These are phyloP conservation scores for Aspergillus ellipticus DNA, from an alignment of 495 filamentous ascomycete species.

Conservation along the genomic window DNA sequence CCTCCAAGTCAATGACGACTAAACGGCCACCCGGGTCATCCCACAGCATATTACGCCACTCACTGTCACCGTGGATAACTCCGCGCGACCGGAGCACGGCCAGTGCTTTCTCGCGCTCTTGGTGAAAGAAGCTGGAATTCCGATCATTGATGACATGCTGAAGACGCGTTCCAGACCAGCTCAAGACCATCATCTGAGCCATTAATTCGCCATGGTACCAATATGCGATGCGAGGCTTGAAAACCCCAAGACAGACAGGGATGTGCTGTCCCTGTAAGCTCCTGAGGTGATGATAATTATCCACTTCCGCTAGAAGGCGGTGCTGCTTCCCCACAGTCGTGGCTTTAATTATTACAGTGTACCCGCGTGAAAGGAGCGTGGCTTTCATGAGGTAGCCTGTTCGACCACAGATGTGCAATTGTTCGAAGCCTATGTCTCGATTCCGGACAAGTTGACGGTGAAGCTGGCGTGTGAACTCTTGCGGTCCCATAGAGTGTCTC, in stretches of 20 bases:
- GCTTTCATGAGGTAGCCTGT: constrained; percentile 30
- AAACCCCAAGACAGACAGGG: constrained; percentile 21
- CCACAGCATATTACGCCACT: constrained; percentile 26
- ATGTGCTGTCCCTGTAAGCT: constrained; percentile 21
- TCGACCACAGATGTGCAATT: constrained; percentile 23
- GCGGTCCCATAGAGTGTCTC: constrained; percentile 15
- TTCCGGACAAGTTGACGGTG: constrained; percentile 21
- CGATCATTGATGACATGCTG: constrained; percentile 18
- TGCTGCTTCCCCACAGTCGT: constrained; percentile 22
- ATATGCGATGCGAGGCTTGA: constrained; percentile 21
- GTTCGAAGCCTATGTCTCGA: constrained; percentile 22
- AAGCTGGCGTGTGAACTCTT: constrained; percentile 22
- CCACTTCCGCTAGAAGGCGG: constrained; percentile 21
- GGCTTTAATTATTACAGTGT: constrained; percentile 28
- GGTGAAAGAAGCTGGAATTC: constrained; percentile 18
- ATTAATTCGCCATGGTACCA: constrained; percentile 28
- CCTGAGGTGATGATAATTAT: constrained; percentile 22
- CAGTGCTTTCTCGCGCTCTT: constrained; percentile 18
- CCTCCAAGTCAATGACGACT: constrained; percentile 24
- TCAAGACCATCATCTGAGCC: constrained; percentile 23
- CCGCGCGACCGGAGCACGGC: constrained; percentile 12
- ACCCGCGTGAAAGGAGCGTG: constrained; percentile 25
- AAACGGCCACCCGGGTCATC: constrained; percentile 10
- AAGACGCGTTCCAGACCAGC: constrained; percentile 24
- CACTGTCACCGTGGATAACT: constrained; percentile 18